Evolutionary conservation across 805 yeast genomes (phyloP), one percentile per base, ranked within the genome.

Genomic region (Saccharomyces kudriavzevii): DNA sequence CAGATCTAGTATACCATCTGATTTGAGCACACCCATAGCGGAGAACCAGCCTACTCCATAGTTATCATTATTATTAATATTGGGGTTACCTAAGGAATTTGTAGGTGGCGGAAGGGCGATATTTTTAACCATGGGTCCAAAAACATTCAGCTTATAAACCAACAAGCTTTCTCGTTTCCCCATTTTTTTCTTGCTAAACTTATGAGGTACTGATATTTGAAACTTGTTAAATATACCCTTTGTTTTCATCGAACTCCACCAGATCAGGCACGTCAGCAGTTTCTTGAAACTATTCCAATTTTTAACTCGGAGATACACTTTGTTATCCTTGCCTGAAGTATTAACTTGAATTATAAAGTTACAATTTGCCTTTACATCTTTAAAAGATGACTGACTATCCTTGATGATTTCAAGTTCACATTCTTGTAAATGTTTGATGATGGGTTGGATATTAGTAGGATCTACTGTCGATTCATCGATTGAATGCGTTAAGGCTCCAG

Each of bases 11-110:
- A 71, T 63, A 3, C 94, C 94, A 60, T 82, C 76, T 1, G 85
- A 78, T 62, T 80, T 81, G 45, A 87, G 63, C 17, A 82, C 84
- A 0, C 87, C 90, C 84, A 83, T 84, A 1, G 87, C 81, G 51
- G 75, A 77, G 62, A 85, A 85, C 92, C 92, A 87, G 4, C 83
- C 83, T 61, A 82, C 87, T 24, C 43, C 24, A 24, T 35, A 17
- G 11, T 17, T 17, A 35, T 35, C 24, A 20, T n/a, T 35, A 10
- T 35, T 35, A 35, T 5, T 35, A 5, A 35, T 17, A 13, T 35
- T 17, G 17, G 24, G 43, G 13, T 17, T 35, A 8, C 8, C 24
- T n/a, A 35, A 35, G 4, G 24, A 6, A 17, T 35, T n/a, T 8
- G 43, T 35, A 9, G 43, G 24, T 13, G 43, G 58, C 55, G 43